Base-by-base conservation (phyloP, 2,329 filamentous ascomycete species). In the Alternaria conjuncta region DNA sequence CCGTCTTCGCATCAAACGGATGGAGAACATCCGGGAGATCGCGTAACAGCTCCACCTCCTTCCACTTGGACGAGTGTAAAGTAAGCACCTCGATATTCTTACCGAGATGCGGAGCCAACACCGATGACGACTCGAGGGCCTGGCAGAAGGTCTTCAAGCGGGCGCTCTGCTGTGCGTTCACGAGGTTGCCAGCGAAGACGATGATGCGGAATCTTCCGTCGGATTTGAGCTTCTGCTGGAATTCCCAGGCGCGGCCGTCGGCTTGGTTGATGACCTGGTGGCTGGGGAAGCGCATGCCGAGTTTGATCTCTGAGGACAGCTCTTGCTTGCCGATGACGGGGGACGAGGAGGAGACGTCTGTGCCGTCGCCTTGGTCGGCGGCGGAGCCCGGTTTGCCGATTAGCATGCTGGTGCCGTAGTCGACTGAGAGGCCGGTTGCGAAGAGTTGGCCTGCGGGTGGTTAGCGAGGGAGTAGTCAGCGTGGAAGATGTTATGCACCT, bases 121-220 rank as follows among this genome's bases (percentile, higher is more conserved):
- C 81, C 1, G 80, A 49, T 0, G 78, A 76, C 0, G 67, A 63
- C 2, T 68, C 76, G 5, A 88, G 79, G 55, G 71, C 76, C 2
- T 78, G 72, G 50, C 87, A 87, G 25, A 90, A 82, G 0, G 55
- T 69, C 25, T 84, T 74, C 4, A 88, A 78, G 4, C 83, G 81
- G 0, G 75, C 68, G 60, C 82, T 82, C 62, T 88, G 86, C 1
- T 63, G 57, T 0, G 78, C 12, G 0, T 80, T 67, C 3, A 81
- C 77, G 3, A 92, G 78, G 65, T 90, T 81, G 1, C 90, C 90
- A 0, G 87, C 84, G 67, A 92, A 91, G 2, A 92, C 78, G 2
- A 90, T 76, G 28, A 90, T 72, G 8, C 88, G 81, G 76, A 87
- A 90, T 1, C 85, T 81, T 2, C 88, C 88, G 69, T 89, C 85